A percentile compares a stretch with the other conserved stretches of the same genome.
phyloP scores from a whole-genome alignment of 2,329 filamentous ascomycete genomes.

The Diaporthe sp. region DNA sequence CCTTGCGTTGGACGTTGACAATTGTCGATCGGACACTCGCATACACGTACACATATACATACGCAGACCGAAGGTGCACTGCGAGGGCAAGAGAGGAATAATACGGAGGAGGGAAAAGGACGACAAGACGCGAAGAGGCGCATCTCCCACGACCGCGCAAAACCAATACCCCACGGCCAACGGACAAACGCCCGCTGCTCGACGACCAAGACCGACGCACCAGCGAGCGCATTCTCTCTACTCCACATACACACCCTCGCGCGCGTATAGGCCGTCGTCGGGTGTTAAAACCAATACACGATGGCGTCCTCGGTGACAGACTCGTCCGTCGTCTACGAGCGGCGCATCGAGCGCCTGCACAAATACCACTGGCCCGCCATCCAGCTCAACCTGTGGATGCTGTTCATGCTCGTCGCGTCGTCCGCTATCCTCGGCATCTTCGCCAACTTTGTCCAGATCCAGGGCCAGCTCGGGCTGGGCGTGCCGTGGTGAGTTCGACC shows the following conservation, averaged over 20 bases:
- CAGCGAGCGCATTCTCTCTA: neutral
- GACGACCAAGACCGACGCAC: neutral
- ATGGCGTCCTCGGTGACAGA: slow-evolving; percentile 57
- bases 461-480: slow-evolving; percentile 66
- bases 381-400: slow-evolving; percentile 77
- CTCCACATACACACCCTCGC: neutral
- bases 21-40: neutral
- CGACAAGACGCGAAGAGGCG: neutral
- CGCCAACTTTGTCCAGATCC: slow-evolving; percentile 70
- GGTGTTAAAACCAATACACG: slow-evolving; percentile 18
- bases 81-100: neutral
- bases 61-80: no score
- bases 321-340: slow-evolving; percentile 60
- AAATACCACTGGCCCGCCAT: slow-evolving; percentile 79
- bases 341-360: slow-evolving; percentile 62
- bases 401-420: slow-evolving; percentile 74
- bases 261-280: no score
- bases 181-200: neutral
- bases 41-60: neutral
- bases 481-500: slow-evolving; percentile 70
- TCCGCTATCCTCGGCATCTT: slow-evolving; percentile 74
- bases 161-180: neutral
- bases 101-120: neutral
- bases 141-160: neutral
- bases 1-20: neutral